phyloP scores from a whole-genome alignment of 2,329 filamentous ascomycete species.

The Chrysosporium queenslandicum region DNA sequence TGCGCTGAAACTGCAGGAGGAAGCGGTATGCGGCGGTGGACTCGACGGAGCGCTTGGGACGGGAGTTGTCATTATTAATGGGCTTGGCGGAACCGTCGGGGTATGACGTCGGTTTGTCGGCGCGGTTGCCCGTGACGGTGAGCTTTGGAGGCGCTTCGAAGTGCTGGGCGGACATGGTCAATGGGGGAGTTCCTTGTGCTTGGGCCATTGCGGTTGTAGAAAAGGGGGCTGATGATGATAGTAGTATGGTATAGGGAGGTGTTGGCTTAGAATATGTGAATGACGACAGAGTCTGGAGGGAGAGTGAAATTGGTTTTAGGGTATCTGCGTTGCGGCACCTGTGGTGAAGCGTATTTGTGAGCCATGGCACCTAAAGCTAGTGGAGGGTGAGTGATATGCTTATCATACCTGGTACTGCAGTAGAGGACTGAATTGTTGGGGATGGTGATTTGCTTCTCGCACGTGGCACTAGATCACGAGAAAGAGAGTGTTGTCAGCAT shows the following conservation, averaged over 20 bases:
- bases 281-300: constrained; percentile 7
- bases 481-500: not conserved
- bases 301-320: constrained; percentile 12
- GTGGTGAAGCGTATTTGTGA: not conserved
- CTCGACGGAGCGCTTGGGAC: constrained; percentile 6
- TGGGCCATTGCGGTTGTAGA: not conserved
- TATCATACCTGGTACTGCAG: constrained; percentile 50
- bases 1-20: constrained; percentile 11
- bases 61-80: too few species aligned
- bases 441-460: constrained; percentile 55
- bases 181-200: not conserved
- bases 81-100: not conserved
- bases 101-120: not conserved
- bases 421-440: constrained; percentile 53
- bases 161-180: not conserved
- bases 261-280: constrained; percentile 8
- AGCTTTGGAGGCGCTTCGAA: constrained; percentile 7
- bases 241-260: not conserved
- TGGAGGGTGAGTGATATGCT: constrained; percentile 14
- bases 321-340: constrained; percentile 14
- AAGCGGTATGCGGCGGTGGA: constrained; percentile 14
- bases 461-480: constrained; percentile 44
- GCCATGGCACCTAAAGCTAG: constrained; percentile 6
- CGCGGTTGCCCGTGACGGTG: too few species aligned
- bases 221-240: not conserved